Conservation (phyloP, 495 filamentous ascomycete genomes). For the Hypoxylon fuscum region DNA sequence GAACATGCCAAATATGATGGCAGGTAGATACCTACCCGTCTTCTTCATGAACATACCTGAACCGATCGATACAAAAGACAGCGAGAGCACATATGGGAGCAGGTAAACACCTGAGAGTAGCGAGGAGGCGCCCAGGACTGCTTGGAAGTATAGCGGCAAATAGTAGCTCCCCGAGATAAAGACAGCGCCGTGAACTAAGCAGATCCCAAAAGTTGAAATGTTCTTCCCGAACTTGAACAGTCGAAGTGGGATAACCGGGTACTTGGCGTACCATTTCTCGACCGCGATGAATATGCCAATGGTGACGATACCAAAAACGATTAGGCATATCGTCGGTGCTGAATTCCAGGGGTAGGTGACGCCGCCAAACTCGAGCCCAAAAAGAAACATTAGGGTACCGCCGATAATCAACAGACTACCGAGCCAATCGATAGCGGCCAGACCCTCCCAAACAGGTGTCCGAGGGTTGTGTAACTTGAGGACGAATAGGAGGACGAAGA, state of each 20-base stretch:
- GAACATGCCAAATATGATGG: conserved; percentile 63
- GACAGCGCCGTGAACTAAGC: conserved; percentile 71
- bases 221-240: conserved; percentile 72
- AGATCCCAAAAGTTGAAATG: conserved; percentile 62
- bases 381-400: conserved; percentile 78
- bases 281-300: conserved; percentile 68
- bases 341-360: conserved; percentile 76
- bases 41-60: conserved; percentile 77
- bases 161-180: conserved; percentile 78
- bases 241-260: conserved; percentile 77
- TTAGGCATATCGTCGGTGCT: conserved; percentile 75
- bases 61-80: conserved; percentile 68
- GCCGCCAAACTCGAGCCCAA: conserved; percentile 81
- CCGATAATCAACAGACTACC: conserved; percentile 74
- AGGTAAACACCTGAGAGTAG: conserved; percentile 80
- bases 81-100: conserved; percentile 72
- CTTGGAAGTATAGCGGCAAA: conserved; percentile 78
- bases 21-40: conserved; percentile 63
- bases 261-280: conserved; percentile 74
- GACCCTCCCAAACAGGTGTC: conserved; percentile 70
- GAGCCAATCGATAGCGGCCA: conserved; percentile 77
- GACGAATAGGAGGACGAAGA: conserved; percentile 72
- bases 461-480: conserved; percentile 76
- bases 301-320: conserved; percentile 73
- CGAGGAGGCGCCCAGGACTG: conserved; percentile 72